A percentile compares a stretch with the other conserved stretches of the same genome.
These are phyloP conservation scores for Themeda triandra DNA, from an alignment of 176 grass and related monocot species.

Conservation along the genomic window DNA sequence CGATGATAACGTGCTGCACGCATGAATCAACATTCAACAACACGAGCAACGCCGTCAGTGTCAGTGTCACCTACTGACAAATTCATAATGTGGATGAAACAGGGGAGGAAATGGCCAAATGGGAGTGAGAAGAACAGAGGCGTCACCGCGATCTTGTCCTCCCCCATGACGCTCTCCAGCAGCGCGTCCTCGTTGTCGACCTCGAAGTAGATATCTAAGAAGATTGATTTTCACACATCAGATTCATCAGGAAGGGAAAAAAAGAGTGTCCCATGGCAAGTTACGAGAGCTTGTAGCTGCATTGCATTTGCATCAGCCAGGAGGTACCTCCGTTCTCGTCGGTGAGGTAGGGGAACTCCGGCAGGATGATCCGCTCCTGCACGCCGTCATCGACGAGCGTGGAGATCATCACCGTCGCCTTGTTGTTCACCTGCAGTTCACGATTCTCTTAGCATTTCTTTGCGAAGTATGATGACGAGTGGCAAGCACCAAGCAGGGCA, in stretches of 20 bases:
- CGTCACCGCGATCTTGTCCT: slow-evolving; percentile 74
- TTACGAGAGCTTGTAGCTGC: slow-evolving; percentile 9
- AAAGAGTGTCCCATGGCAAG: neutral
- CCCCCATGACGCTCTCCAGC: slow-evolving; percentile 60
- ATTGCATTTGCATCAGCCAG: neutral
- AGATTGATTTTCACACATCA: slow-evolving; percentile 44
- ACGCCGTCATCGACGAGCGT: slow-evolving; percentile 47
- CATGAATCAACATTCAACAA: neutral
- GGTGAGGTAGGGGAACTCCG: slow-evolving; percentile 77
- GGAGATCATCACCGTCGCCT: slow-evolving; percentile 71
- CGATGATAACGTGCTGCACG: slow-evolving; percentile 83
- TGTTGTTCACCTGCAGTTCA: slow-evolving; percentile 67
- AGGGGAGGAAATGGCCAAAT: neutral
- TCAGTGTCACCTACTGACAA: neutral
- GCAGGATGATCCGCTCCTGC: slow-evolving; percentile 53
- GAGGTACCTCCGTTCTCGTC: slow-evolving; percentile 85
- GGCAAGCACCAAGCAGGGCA: neutral
- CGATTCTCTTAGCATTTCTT: neutral
- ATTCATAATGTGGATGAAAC: neutral
- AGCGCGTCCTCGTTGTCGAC: slow-evolving; percentile 67
- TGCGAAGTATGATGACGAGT: neutral
- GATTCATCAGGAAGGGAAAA: slow-evolving; percentile 23
- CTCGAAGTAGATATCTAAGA: slow-evolving; percentile 96
- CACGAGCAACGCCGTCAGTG: slow-evolving; percentile 1
- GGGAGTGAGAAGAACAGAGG: slow-evolving; percentile 9